A percentile compares a stretch with the other conserved stretches of the same genome.
These are phyloP conservation scores for Wickerhamomyces subpelliculosus DNA, from an alignment of 805 yeast species.

Conservation along the genomic window DNA sequence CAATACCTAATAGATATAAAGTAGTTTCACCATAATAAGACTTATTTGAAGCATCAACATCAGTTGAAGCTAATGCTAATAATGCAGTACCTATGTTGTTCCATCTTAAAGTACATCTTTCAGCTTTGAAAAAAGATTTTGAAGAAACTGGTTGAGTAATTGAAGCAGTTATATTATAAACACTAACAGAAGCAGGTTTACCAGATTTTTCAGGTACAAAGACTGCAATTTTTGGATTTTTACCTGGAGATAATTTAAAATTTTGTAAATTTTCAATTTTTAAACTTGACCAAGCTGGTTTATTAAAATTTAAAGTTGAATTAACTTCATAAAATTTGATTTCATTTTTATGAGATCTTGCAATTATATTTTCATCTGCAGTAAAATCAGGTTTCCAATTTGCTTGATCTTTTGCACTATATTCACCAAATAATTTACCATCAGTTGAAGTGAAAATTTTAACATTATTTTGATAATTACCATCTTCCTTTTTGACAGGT, in stretches of 20 bases:
- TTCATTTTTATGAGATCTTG: constrained; percentile 53
- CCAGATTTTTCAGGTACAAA: constrained; percentile 84
- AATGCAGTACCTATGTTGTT: constrained; percentile 90
- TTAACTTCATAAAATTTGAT: constrained; percentile 61
- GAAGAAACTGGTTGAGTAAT: constrained; percentile 65
- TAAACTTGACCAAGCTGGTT: constrained; percentile 55
- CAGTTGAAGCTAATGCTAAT: constrained; percentile 89
- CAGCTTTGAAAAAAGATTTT: constrained; percentile 93
- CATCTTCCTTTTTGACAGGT: constrained; percentile 65
- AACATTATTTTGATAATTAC: constrained; percentile 75
- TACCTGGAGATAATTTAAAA: constrained; percentile 78
- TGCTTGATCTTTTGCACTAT: constrained; percentile 73
- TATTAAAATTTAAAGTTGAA: constrained; percentile 33
- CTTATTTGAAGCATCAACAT: constrained; percentile 89
- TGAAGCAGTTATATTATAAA: constrained; percentile 63
- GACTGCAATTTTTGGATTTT: constrained; percentile 82
- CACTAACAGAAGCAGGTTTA: constrained; percentile 82
- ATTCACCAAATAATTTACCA: constrained; percentile 47
- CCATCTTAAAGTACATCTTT: constrained; percentile 89
- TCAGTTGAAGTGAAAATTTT: constrained; percentile 58
- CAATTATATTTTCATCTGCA: constrained; percentile 66
- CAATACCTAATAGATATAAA: constrained; percentile 81
- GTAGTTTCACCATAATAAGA: constrained; percentile 97
- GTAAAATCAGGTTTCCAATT: constrained; percentile 95
- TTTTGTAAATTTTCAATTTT: constrained; percentile 47